Evolutionary conservation across 1,284 basidiomycete genomes (phyloP).

Genomic region (Macrocybe sp.): DNA sequence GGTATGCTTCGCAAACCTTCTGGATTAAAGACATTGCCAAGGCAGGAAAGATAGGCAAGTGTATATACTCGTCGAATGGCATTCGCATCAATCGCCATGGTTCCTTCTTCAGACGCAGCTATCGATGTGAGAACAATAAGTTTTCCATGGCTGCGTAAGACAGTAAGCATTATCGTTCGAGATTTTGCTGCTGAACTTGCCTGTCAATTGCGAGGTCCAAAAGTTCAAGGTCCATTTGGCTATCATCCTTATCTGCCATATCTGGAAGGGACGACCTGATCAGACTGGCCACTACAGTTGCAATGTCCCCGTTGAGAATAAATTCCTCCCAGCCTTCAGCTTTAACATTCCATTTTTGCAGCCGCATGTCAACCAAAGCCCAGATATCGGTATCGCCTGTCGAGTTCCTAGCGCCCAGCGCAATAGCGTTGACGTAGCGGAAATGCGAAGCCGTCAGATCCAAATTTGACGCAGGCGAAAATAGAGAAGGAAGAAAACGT

Average conservation of each 20-base stretch:
- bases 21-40: constrained; percentile 39
- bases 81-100: constrained; percentile 36
- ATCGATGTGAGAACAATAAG: constrained; percentile 66
- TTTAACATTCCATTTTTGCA: constrained; percentile 66
- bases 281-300: constrained; percentile 34
- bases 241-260: constrained; percentile 32
- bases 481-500: constrained; percentile 55
- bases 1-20: constrained; percentile 54
- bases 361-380: constrained; percentile 57
- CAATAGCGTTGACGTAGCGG: constrained; percentile 57
- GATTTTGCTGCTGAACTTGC: constrained; percentile 30
- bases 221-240: constrained; percentile 59
- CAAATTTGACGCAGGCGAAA: constrained; percentile 26
- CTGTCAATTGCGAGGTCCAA: constrained; percentile 61
- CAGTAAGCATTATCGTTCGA: constrained; percentile 1
- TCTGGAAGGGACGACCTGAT: constrained; percentile 38
- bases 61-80: constrained; percentile 59
- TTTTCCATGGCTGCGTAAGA: constrained; percentile 35
- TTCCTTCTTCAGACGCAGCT: constrained; percentile 46
- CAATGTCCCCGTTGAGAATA: constrained; percentile 48
- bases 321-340: constrained; percentile 66
- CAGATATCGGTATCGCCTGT: constrained; percentile 50
- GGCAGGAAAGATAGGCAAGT: constrained; percentile 43
- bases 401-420: constrained; percentile 38
- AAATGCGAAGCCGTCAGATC: constrained; percentile 23